These are phyloP conservation scores for Aquilaria yunnanensis DNA, from an alignment of 345 rosid species.

Conservation along the genomic window DNA sequence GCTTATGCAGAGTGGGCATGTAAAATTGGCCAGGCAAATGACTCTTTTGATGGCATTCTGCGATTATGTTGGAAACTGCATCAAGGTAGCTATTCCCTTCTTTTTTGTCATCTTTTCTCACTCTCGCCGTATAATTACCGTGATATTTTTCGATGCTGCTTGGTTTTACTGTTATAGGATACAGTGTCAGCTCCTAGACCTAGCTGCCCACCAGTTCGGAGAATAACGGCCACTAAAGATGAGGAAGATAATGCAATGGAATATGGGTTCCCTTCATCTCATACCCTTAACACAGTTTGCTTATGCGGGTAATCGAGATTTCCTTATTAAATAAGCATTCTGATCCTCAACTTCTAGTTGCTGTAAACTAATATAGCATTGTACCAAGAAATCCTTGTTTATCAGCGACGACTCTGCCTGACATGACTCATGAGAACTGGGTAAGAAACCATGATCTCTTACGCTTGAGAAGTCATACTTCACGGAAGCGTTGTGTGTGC, in stretches of 20 bases:
- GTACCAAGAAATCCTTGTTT: no score
- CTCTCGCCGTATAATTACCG: background rate
- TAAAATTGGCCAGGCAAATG: slow-evolving; percentile 96
- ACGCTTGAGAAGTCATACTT: no score
- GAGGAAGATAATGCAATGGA: slow-evolving; percentile 96
- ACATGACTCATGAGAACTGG: no score
- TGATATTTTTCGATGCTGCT: slow-evolving; percentile 4
- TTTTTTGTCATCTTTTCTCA: background rate
- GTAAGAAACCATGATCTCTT: no score
- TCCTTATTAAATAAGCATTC: slow-evolving; percentile 20
- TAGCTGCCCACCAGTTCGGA: slow-evolving; percentile 76
- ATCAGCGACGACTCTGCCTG: no score
- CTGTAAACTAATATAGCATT: no score
- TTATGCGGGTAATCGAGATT: slow-evolving; percentile 61
- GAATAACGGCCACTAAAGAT: slow-evolving; percentile 83
- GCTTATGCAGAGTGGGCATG: slow-evolving; percentile 82
- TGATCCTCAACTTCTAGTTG: no score
- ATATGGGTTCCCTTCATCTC: slow-evolving; percentile 98
- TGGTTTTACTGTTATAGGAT: slow-evolving; percentile 45
- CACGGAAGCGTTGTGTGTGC: no score
- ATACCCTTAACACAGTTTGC: slow-evolving; percentile 92
- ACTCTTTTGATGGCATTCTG: slow-evolving; percentile 92
- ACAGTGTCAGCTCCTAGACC: slow-evolving; percentile 95
- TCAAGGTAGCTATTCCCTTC: slow-evolving; percentile 46
- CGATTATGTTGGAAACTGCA: slow-evolving; percentile 82